These are phyloP conservation scores for Bocquillonia castaneifolia DNA, from an alignment of 441 rosid genomes.

Conservation along the genomic window DNA sequence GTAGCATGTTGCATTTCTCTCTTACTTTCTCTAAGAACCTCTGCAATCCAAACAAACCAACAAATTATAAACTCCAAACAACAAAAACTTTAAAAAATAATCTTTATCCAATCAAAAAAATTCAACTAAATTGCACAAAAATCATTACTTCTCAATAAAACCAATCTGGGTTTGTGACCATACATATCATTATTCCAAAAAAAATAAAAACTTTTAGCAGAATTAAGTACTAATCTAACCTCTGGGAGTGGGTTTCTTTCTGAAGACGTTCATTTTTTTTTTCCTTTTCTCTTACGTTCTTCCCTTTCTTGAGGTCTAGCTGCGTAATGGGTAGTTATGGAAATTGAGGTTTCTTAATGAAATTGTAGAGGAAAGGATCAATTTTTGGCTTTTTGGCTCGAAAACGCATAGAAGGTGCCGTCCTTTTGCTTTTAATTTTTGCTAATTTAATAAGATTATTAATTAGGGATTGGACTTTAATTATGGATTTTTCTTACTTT, in stretches of 20 bases:
- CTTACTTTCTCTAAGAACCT: slow-evolving; percentile 83
- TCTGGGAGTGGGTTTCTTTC: slow-evolving; percentile 66
- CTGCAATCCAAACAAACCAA: slow-evolving; percentile 40
- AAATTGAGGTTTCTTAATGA: not conserved
- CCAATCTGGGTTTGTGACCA: not conserved
- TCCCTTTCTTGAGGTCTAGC: not conserved
- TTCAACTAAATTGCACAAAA: not conserved
- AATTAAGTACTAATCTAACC: slow-evolving; percentile 28
- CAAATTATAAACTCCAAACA: slow-evolving; percentile 7
- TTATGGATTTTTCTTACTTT: not conserved
- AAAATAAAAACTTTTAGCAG: not conserved
- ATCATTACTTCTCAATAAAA: not conserved
- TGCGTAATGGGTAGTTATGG: not conserved
- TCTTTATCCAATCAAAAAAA: not conserved
- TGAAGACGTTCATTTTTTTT: slow-evolving; percentile 59
- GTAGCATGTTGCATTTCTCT: slow-evolving; percentile 87
- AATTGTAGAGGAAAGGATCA: not conserved
- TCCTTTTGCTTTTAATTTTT: not conserved
- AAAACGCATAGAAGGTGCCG: slow-evolving; percentile 7
- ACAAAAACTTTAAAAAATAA: too few species aligned
- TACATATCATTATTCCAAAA: not conserved
- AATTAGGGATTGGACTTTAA: not conserved
- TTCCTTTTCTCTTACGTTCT: too few species aligned
- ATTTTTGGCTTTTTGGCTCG: not conserved
- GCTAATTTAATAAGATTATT: not conserved